phyloP scores from a whole-genome alignment of 2,329 filamentous ascomycete genomes.

The Hypoxylon sp. region DNA sequence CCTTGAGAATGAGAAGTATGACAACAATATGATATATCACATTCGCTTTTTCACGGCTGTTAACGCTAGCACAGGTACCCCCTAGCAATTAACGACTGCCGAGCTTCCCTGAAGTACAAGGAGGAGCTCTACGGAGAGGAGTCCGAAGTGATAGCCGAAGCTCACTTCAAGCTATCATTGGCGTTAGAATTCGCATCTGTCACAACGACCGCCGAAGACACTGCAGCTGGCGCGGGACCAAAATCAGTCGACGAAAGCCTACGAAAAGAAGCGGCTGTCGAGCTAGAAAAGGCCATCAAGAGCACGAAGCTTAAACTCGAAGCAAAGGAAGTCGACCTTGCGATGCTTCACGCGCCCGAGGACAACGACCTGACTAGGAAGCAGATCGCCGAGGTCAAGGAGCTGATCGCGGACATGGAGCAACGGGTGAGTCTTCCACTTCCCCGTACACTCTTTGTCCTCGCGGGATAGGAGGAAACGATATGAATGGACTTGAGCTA shows the following conservation, averaged over 20 bases:
- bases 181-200: conserved; percentile 94
- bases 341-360: conserved; percentile 73
- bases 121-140: conserved; percentile 83
- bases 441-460: conserved; percentile 48
- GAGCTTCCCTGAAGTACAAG: conserved; percentile 83
- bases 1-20: conserved; percentile 89
- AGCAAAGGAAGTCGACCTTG: conserved; percentile 77
- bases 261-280: conserved; percentile 77
- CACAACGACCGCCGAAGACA: conserved; percentile 70
- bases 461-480: conserved; percentile 31
- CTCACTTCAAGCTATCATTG: conserved; percentile 95
- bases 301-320: conserved; percentile 80
- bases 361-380: conserved; percentile 75
- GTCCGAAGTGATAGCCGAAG: conserved; percentile 90
- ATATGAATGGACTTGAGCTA: conserved; percentile 33
- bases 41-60: conserved; percentile 23
- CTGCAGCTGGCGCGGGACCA: conserved; percentile 59
- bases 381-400: conserved; percentile 80
- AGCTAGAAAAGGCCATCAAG: conserved; percentile 81
- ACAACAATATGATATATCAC: conserved; percentile 25
- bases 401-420: conserved; percentile 84
- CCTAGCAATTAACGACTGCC: conserved; percentile 88
- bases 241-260: conserved; percentile 77
- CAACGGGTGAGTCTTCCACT: conserved; percentile 69
- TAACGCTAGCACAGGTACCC: conserved; percentile 70